Evolutionary conservation across 2,329 filamentous ascomycete species (phyloP), one percentile per base, ranked within the genome.

Genomic region (Colletotrichum plurivorum): DNA sequence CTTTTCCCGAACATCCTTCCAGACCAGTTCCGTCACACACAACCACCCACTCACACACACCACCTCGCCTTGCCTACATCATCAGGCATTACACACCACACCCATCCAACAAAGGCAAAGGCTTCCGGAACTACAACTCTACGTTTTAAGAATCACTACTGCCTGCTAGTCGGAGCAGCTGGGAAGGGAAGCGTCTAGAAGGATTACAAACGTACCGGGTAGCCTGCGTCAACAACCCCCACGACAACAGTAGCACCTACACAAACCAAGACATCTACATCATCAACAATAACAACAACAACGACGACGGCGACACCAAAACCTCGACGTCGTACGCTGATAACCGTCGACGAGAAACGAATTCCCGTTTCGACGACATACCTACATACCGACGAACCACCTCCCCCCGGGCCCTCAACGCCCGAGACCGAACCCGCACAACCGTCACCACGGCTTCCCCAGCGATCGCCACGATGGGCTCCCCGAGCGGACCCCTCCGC

Each of bases 401-500:
- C 12, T 15, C 6, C 48, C 48, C 27, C 27, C 27, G 27, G 27
- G 27, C 27, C 27, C 27, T 31, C 27, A 31, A 18, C 43, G 13
- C 18, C 15, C 43, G 43, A 60, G 16, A 43, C 45, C 20, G 2
- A 8, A 52, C 52, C 54, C 60, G 53, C 39, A 59, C 57, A 43
- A 59, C 65, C 61, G 56, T 58, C 61, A 68, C 65, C 65, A 68
- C 61, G 65, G 65, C 65, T 65, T 68, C 65, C 54, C 65, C 65
- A 59, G 61, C 65, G 54, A 65, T 68, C 65, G 61, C 65, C 65
- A 68, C 43, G 60, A 68, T 68, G 65, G 65, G 60, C 65, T 68
- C 65, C 60, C 60, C 65, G 60, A 68, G 65, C 63, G 65, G 65
- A 68, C 20, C 61, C 65, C 54, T 68, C 22, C 65, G 65, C 39